Conservation (phyloP, 768 basidiomycete genomes). For the Lentinula sp. region DNA sequence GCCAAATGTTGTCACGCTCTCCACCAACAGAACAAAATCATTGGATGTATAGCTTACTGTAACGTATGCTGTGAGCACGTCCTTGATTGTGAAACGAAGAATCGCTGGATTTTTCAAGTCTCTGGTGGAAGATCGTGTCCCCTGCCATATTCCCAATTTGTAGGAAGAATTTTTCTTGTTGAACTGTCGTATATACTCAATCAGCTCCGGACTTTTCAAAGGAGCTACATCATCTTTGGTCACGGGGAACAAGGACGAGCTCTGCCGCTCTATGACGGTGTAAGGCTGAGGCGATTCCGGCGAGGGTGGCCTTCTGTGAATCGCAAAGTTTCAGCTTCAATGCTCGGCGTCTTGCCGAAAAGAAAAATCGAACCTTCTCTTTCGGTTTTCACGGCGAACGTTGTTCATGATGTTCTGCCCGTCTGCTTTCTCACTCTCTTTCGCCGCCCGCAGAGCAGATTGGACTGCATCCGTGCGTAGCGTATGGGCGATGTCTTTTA, state of each 20-base stretch:
- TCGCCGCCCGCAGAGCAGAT: conserved; percentile 49
- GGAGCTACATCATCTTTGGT: conserved; percentile 27
- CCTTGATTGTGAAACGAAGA: conserved; percentile 55
- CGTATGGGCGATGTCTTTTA: conserved; percentile 41
- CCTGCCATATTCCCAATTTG: conserved; percentile 49
- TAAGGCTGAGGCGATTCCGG: conserved; percentile 61
- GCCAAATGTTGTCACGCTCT: conserved; percentile 66
- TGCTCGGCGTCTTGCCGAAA: neutral
- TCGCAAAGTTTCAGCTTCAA: neutral
- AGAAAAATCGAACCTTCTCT: conserved; percentile 42
- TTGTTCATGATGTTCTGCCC: conserved; percentile 38
- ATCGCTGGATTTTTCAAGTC: conserved; percentile 27
- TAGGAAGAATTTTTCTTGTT: conserved; percentile 40
- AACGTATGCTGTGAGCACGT: conserved; percentile 64
- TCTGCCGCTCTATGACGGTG: conserved; percentile 33
- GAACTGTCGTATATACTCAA: conserved; percentile 51
- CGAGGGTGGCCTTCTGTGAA: conserved; percentile 43
- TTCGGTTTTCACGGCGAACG: conserved; percentile 44
- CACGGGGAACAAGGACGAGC: conserved; percentile 35
- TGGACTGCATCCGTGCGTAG: conserved; percentile 50
- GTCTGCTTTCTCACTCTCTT: conserved; percentile 50
- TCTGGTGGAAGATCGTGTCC: conserved; percentile 16
- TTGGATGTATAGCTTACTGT: conserved; percentile 33
- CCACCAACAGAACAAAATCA: conserved; percentile 39
- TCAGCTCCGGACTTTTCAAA: conserved; percentile 39